A percentile compares a stretch with the other conserved stretches of the same genome.
phyloP scores from a whole-genome alignment of 495 filamentous ascomycete species.

The Penicillium fimorum region DNA sequence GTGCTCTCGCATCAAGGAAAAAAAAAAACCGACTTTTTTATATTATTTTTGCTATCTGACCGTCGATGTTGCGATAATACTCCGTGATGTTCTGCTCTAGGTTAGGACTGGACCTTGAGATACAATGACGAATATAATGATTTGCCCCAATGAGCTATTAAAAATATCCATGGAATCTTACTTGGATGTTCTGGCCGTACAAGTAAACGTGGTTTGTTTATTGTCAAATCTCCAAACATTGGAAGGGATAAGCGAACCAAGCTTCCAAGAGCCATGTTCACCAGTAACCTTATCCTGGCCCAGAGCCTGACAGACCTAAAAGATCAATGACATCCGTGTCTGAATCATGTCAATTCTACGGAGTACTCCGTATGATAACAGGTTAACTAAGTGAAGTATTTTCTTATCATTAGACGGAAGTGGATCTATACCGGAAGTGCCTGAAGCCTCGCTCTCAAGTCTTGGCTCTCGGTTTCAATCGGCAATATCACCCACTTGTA shows the following conservation, averaged over 20 bases:
- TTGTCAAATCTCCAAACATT: background rate
- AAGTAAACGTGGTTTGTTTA: too few species aligned
- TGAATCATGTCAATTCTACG: too few species aligned
- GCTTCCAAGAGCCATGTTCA: constrained; percentile 2
- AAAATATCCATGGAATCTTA: too few species aligned
- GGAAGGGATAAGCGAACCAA: constrained; percentile 6
- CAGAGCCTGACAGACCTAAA: background rate
- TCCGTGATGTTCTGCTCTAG: too few species aligned
- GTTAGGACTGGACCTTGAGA: background rate
- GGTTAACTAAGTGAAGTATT: background rate
- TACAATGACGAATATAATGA: background rate
- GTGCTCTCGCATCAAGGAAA: background rate
- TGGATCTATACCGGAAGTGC: constrained; percentile 5
- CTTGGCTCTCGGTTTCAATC: constrained; percentile 23
- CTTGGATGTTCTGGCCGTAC: too few species aligned
- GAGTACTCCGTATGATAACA: background rate
- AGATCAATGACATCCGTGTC: background rate
- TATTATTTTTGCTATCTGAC: background rate
- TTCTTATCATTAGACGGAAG: background rate
- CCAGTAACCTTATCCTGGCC: background rate
- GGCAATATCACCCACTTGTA: constrained; percentile 1
- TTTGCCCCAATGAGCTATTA: too few species aligned
- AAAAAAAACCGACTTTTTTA: background rate
- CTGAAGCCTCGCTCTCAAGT: background rate
- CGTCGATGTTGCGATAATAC: background rate